Percentiles rank a stretch among this genome's conserved stretches.
phyloP scores from a whole-genome alignment of 169 alveolate genomes.

The Cryptosporidium felis region DNA sequence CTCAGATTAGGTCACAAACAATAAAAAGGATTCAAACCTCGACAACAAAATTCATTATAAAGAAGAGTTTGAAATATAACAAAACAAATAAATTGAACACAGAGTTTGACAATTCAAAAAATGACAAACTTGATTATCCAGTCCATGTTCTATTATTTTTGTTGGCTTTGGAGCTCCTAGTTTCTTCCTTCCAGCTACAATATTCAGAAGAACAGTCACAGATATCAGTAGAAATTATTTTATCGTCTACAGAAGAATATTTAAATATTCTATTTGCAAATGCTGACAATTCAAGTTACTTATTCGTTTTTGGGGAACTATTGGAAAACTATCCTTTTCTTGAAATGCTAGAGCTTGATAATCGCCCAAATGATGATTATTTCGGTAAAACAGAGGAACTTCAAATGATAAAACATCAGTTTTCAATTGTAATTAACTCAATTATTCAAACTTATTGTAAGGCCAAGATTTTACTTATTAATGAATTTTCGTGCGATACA shows the following conservation, averaged over 20 bases:
- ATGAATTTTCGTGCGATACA: neutral
- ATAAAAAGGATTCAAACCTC: constrained; percentile 54
- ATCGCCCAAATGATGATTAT: too few relatives aligned
- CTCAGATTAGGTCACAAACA: constrained; percentile 39
- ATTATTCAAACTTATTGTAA: neutral
- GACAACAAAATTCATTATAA: neutral
- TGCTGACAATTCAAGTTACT: constrained; percentile 29
- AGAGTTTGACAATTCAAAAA: neutral
- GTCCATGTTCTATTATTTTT: constrained; percentile 32
- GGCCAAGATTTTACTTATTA: neutral
- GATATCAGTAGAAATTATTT: neutral
- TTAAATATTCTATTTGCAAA: neutral
- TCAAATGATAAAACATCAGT: neutral
- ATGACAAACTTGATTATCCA: constrained; percentile 15
- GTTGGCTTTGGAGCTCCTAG: constrained; percentile 16
- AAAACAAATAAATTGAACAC: neutral
- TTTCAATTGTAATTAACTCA: neutral
- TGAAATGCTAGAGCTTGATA: neutral
- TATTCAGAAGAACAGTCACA: neutral
- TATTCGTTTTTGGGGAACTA: neutral
- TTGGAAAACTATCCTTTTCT: neutral
- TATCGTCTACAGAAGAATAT: neutral
- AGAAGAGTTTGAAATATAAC: neutral
- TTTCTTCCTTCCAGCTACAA: neutral
- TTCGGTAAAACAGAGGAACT: too few relatives aligned